A percentile compares a stretch with the other conserved stretches of the same genome.
These are phyloP conservation scores for Boletus pseudopeckii DNA, from an alignment of 768 basidiomycete species.

Conservation along the genomic window DNA sequence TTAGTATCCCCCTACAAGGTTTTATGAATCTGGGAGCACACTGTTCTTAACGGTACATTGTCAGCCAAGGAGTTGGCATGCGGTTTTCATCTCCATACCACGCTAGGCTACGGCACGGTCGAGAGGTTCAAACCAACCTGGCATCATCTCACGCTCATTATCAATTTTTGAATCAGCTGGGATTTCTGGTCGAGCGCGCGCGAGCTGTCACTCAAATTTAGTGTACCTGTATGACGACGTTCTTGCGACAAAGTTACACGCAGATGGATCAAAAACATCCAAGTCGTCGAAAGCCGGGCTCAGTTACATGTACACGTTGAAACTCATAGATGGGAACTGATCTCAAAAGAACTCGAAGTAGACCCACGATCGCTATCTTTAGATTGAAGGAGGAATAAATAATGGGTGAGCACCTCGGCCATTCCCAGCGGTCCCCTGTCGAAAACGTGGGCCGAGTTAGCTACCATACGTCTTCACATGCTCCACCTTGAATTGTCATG, in stretches of 20 bases:
- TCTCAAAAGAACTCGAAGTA: not conserved
- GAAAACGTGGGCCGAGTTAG: conserved; percentile 5
- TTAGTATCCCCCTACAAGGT: not conserved
- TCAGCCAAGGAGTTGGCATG: not conserved
- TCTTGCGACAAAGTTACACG: not conserved
- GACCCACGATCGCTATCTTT: conserved; percentile 16
- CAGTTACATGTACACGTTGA: not conserved
- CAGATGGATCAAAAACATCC: not conserved
- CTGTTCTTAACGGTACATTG: not conserved
- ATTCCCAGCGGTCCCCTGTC: conserved; percentile 2
- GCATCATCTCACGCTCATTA: conserved; percentile 5
- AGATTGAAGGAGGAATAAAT: not conserved
- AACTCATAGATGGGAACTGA: conserved; percentile 8
- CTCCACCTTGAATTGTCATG: not conserved
- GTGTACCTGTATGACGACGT: not conserved
- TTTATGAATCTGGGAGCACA: conserved; percentile 13
- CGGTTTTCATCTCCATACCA: conserved; percentile 5
- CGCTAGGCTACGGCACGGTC: not conserved
- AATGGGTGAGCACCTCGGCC: not conserved
- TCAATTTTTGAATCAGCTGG: not conserved
- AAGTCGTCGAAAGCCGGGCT: not conserved
- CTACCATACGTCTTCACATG: not conserved
- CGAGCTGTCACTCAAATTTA: not conserved
- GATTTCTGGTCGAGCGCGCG: not conserved
- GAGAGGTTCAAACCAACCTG: not conserved